Evolutionary conservation across 495 filamentous ascomycete genomes (phyloP).

Genomic region (Penicillium dipodomyicola): DNA sequence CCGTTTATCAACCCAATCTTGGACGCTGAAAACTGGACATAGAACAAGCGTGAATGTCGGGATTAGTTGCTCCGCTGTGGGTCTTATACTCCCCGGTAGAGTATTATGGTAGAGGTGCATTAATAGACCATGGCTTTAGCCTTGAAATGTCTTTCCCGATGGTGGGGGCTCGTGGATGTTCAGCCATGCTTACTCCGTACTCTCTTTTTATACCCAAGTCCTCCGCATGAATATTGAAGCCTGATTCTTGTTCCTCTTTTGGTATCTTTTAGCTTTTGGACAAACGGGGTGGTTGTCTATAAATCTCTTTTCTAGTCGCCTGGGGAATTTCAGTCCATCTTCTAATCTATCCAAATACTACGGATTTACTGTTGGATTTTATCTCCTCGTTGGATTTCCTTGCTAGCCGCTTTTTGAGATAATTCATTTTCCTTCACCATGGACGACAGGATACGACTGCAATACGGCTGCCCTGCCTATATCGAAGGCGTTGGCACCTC

Average conservation of each 20-base stretch:
- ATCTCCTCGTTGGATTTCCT: not conserved
- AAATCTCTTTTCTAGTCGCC: slow-evolving; percentile 1
- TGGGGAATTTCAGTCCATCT: not conserved
- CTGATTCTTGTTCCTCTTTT: slow-evolving; percentile 1
- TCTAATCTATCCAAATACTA: not conserved
- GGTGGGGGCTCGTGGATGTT: slow-evolving; percentile 6
- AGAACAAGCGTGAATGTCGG: not conserved
- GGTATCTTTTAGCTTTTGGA: not conserved
- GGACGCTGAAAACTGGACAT: not conserved
- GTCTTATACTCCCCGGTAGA: slow-evolving; percentile 6
- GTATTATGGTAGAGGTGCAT: not conserved
- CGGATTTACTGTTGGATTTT: not conserved
- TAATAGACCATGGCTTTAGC: slow-evolving; percentile 5
- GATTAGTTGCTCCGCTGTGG: slow-evolving; percentile 11
- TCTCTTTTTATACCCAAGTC: slow-evolving; percentile 1
- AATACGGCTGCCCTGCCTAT: slow-evolving; percentile 29
- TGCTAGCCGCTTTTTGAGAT: not conserved
- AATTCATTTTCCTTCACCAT: slow-evolving; percentile 9
- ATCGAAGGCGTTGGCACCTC: slow-evolving; percentile 30
- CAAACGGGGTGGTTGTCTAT: slow-evolving; percentile 8
- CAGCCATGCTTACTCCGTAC: slow-evolving; percentile 13
- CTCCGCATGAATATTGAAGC: not conserved
- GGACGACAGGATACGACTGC: slow-evolving; percentile 18
- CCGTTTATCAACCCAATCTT: slow-evolving; percentile 7
- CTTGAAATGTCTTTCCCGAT: slow-evolving; percentile 12